These are phyloP conservation scores for Thielaviopsis ethacetica DNA, from an alignment of 2,329 filamentous ascomycete genomes.

Conservation along the genomic window DNA sequence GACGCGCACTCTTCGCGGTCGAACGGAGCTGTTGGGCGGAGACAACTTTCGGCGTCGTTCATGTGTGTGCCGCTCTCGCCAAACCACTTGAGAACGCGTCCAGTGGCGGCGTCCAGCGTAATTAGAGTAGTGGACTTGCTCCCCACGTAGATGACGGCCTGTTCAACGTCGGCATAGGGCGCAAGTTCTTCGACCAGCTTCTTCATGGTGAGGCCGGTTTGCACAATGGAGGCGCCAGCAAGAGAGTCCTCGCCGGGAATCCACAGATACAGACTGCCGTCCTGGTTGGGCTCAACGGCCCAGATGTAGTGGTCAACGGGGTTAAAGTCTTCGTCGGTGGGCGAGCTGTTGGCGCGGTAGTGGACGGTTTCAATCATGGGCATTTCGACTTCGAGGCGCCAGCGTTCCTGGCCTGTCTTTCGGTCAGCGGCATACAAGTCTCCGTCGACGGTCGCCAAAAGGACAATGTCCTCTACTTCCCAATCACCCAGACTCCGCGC, in stretches of 20 bases:
- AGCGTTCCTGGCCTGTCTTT: conserved; percentile 66
- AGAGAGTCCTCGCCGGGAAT: conserved; percentile 36
- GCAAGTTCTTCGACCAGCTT: conserved; percentile 69
- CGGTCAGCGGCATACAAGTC: conserved; percentile 83
- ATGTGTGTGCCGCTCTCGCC: conserved; percentile 54
- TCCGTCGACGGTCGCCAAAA: conserved; percentile 99
- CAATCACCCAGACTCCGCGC: conserved; percentile 98
- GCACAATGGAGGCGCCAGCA: conserved; percentile 33
- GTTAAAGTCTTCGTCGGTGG: conserved; percentile 40
- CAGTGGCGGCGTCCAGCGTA: conserved; percentile 74
- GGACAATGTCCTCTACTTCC: conserved; percentile 99
- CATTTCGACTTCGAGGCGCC: conserved; percentile 69
- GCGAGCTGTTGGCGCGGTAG: conserved; percentile 51
- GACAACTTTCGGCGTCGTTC: conserved; percentile 59
- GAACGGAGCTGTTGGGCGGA: conserved; percentile 48
- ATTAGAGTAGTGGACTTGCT: conserved; percentile 83
- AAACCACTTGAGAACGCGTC: conserved; percentile 69
- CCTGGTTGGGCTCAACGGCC: conserved; percentile 82
- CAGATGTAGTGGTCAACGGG: conserved; percentile 77
- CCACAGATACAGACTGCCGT: conserved; percentile 79
- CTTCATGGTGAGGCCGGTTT: conserved; percentile 63
- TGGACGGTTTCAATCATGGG: conserved; percentile 87
- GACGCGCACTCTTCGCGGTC: conserved; percentile 64
- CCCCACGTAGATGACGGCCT: conserved; percentile 74
- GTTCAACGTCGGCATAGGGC: conserved; percentile 58